These are phyloP conservation scores for Penicillium janthinellum DNA, from an alignment of 2,329 filamentous ascomycete genomes.

Conservation along the genomic window DNA sequence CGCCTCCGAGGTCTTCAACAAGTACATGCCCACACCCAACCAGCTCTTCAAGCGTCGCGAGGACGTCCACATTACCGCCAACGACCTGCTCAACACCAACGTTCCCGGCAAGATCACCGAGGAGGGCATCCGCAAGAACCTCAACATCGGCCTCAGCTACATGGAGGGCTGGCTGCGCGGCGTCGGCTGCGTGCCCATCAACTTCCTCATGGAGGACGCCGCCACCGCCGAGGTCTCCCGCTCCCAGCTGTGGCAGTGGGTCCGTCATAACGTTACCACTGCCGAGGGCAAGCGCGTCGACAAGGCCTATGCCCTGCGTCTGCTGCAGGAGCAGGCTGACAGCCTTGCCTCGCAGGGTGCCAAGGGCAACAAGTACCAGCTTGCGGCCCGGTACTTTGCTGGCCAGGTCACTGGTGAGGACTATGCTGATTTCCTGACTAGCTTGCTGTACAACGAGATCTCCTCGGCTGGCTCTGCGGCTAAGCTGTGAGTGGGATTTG, in stretches of 20 bases:
- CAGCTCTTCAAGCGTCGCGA: slow-evolving; percentile 89
- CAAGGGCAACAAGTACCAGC: slow-evolving; percentile 86
- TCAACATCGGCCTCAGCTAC: slow-evolving; percentile 94
- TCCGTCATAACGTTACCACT: slow-evolving; percentile 71
- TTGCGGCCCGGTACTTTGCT: slow-evolving; percentile 91
- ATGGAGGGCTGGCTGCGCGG: slow-evolving; percentile 99
- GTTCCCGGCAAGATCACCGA: slow-evolving; percentile 90
- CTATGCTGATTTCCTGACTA: slow-evolving; percentile 93
- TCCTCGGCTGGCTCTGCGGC: slow-evolving; percentile 66
- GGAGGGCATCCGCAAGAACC: slow-evolving; percentile 93
- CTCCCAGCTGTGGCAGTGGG: slow-evolving; percentile 97
- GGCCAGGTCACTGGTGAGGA: slow-evolving; percentile 94
- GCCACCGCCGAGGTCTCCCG: slow-evolving; percentile 95
- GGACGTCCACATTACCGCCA: slow-evolving; percentile 81
- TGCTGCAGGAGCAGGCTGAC: slow-evolving; percentile 83
- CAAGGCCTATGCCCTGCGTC: slow-evolving; percentile 83
- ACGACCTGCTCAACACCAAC: slow-evolving; percentile 97
- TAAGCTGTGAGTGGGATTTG: slow-evolving; percentile 57
- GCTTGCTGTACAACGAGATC: slow-evolving; percentile 69
- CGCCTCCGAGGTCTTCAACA: slow-evolving; percentile 91
- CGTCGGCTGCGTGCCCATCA: slow-evolving; percentile 94
- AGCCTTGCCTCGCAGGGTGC: slow-evolving; percentile 72
- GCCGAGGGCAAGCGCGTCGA: slow-evolving; percentile 89
- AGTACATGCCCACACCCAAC: slow-evolving; percentile 98
- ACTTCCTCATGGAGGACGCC: slow-evolving; percentile 97